Conservation (phyloP, 1,139 yeast species). For the Saccharomycopsis hybrid region DNA sequence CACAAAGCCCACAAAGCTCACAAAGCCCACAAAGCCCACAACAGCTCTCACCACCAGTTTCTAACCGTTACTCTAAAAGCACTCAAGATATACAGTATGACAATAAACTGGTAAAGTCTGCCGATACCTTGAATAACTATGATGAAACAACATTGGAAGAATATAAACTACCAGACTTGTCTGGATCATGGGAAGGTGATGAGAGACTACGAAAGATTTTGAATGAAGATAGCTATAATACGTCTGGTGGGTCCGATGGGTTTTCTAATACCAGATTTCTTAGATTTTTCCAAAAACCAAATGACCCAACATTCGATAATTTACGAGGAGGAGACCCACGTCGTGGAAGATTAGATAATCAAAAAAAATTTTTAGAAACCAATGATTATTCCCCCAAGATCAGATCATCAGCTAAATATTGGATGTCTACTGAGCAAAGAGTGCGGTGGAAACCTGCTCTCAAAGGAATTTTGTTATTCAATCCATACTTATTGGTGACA, state of each 20-base stretch:
- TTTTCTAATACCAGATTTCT: constrained; percentile 7
- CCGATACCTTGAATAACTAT: no score
- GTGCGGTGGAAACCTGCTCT: constrained; percentile 61
- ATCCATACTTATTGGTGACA: constrained; percentile 75
- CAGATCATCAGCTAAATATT: constrained; percentile 55
- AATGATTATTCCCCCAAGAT: constrained; percentile 30
- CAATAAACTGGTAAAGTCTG: no score
- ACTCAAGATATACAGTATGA: neutral
- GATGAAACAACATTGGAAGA: neutral
- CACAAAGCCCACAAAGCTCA: neutral
- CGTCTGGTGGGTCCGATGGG: constrained; percentile 25
- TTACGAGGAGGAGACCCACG: neutral
- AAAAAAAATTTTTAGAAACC: constrained; percentile 22
- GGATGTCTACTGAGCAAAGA: constrained; percentile 61
- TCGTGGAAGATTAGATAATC: neutral
- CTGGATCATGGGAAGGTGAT: constrained; percentile 66
- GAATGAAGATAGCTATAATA: constrained; percentile 34
- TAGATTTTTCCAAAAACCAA: constrained; percentile 3
- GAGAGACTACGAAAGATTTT: constrained; percentile 51
- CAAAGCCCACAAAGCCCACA: neutral
- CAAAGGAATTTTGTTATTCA: constrained; percentile 54
- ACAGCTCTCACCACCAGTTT: neutral
- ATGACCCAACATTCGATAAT: neutral
- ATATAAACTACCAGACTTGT: constrained; percentile 29
- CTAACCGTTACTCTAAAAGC: no score